Evolutionary conservation across 108 stramenopile genomes (phyloP).

Genomic region (Cyclostephanos invisitatus): DNA sequence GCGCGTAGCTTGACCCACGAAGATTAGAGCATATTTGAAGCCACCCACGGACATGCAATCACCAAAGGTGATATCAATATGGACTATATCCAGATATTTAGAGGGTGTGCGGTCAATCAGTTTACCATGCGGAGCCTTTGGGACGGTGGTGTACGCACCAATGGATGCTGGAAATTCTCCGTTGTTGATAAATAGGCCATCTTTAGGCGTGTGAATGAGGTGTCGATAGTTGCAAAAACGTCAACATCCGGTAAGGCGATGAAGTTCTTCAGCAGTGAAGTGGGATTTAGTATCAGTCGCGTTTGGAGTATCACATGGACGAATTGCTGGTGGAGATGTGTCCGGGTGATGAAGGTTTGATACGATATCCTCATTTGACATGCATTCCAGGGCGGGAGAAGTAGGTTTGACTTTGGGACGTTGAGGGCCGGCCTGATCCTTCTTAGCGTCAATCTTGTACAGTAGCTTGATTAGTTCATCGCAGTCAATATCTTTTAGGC

Average conservation of each 20-base stretch:
- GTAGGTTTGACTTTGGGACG: background rate
- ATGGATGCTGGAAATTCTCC: slow-evolving; percentile 6
- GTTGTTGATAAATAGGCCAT: slow-evolving; percentile 9
- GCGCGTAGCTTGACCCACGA: slow-evolving; percentile 19
- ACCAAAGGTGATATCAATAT: slow-evolving; percentile 25
- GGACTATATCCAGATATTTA: slow-evolving; percentile 17
- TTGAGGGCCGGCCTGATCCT: too few species aligned
- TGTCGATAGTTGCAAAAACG: slow-evolving; percentile 10
- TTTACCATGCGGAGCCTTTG: slow-evolving; percentile 4
- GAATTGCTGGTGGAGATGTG: background rate
- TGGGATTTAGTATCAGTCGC: background rate
- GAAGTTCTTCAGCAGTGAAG: background rate
- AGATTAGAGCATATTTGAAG: slow-evolving; percentile 13
- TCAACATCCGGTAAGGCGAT: slow-evolving; percentile 9
- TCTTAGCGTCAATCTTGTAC: too few species aligned
- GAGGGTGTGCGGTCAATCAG: background rate
- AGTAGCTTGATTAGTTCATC: too few species aligned
- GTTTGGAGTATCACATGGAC: background rate
- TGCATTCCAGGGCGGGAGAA: background rate
- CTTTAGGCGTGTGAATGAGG: slow-evolving; percentile 2
- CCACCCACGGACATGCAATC: slow-evolving; percentile 20
- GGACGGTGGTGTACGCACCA: slow-evolving; percentile 9
- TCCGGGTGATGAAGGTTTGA: too few species aligned
- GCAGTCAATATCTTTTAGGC: too few species aligned
- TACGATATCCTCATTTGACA: too few species aligned